Percentiles rank a stretch among this genome's conserved stretches.
Conservation (phyloP, 129 eudicot genomes). For the Lonicera japonica region DNA sequence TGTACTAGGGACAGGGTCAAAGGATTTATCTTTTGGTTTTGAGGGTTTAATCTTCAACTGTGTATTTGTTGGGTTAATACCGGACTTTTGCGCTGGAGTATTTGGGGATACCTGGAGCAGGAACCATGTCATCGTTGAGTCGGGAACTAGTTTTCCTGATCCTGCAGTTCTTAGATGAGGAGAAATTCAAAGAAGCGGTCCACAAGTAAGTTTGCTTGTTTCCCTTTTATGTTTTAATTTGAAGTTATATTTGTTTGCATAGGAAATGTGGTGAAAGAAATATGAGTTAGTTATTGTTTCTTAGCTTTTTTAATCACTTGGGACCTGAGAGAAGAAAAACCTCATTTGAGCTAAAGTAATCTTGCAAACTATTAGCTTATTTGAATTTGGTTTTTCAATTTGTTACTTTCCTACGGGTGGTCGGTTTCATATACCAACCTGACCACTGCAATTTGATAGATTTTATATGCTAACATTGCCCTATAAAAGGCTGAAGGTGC, state of each 20-base stretch:
- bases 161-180: conserved; percentile 85
- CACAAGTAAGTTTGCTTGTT: conserved; percentile 55
- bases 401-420: not conserved
- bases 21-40: conserved; percentile 4
- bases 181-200: conserved; percentile 79
- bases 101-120: conserved; percentile 69
- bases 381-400: too few relatives aligned
- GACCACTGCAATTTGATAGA: not conserved
- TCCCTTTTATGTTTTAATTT: not conserved
- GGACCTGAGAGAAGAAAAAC: not conserved
- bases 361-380: not conserved
- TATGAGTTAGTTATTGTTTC: not conserved
- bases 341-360: not conserved
- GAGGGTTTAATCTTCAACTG: conserved; percentile 5
- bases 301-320: not conserved
- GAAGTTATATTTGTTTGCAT: not conserved
- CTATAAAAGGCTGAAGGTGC: too few relatives aligned
- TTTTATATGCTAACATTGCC: not conserved
- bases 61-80: conserved; percentile 13
- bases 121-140: conserved; percentile 86
- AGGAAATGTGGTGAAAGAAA: not conserved
- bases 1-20: conserved; percentile 7
- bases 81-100: conserved; percentile 72
- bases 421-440: not conserved
- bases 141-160: conserved; percentile 89